These are phyloP conservation scores for Tulasnella sp. DNA, from an alignment of 768 basidiomycete species.

Conservation along the genomic window DNA sequence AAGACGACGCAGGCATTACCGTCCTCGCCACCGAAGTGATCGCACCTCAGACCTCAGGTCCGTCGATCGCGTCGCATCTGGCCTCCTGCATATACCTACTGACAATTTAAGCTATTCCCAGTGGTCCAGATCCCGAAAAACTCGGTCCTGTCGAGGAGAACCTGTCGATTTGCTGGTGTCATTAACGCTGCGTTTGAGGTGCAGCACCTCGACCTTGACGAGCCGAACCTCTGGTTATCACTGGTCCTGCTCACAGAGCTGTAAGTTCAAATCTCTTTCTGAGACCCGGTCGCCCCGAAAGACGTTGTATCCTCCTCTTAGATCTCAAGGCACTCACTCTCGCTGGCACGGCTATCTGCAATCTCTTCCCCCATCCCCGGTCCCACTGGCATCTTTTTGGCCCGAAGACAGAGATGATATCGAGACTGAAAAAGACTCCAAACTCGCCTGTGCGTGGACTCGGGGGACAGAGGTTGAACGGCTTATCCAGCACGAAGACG, in stretches of 20 bases:
- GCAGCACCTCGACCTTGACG: neutral
- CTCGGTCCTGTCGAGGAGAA: conserved; percentile 32
- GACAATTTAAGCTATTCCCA: neutral
- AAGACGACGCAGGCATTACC: neutral
- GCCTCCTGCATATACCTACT: neutral
- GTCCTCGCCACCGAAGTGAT: conserved; percentile 9
- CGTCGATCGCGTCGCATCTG: neutral
- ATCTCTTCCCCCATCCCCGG: conserved; percentile 33
- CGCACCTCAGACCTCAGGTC: conserved; percentile 9
- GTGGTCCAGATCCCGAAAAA: conserved; percentile 34
- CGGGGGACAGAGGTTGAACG: conserved; percentile 34
- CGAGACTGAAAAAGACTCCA: conserved; percentile 6
- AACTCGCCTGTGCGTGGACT: conserved; percentile 32
- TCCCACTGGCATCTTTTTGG: conserved; percentile 38
- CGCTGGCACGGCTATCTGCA: conserved; percentile 39
- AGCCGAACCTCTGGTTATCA: conserved; percentile 34
- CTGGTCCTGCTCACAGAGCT: conserved; percentile 38
- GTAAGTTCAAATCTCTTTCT: neutral
- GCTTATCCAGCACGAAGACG: neutral
- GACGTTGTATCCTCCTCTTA: neutral
- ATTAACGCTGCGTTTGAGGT: neutral
- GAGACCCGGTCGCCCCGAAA: too few relatives aligned
- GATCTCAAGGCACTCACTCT: conserved; percentile 31
- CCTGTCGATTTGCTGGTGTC: conserved; percentile 29
- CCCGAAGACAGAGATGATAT: conserved; percentile 37